Evolutionary conservation across 192 early-diverging fungal species (phyloP), one percentile per base, ranked within the genome.

Genomic region (Phycomyces blakesleeanus): DNA sequence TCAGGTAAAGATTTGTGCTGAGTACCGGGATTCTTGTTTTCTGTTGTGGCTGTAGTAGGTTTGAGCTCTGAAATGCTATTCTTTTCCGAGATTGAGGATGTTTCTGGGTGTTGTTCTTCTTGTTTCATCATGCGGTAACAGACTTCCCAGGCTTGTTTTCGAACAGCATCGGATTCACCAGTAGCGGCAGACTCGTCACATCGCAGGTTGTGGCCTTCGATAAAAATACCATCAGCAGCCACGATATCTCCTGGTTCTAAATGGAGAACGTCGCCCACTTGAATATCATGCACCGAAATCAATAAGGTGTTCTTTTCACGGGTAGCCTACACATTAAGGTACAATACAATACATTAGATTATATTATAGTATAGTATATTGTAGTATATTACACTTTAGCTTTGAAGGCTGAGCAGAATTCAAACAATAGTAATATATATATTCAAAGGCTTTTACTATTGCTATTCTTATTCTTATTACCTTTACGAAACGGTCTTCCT

Each of bases 131-230:
- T 26, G 1, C 20, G 22, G 18, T 57, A 68, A 61, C 74, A 77
- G 16, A 85, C 82, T 18, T 84, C 85, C 25, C 78, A 74, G 0
- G 76, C 68, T 55, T 80, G 76, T 69, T 99, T 99, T 51, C 84
- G 80, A 18, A 98, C 87, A 3, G 94, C 85, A 65, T 94, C 85
- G n/a, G 92, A 87, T 76, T 99, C 97, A 58, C 97, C 97, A 6
- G 96, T 97, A 37, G 92, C 85, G 6, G 94, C 85, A 15, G 89
- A 92, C 76, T 99, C 97, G 68, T 99, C 97, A 59, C 87, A 89
- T 26, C 81, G 76, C 29, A 98, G 72, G 68, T 93, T 93, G 61
- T 90, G 91, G 5, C 87, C 86, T 14, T 81, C 76, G 25, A 99
- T 59, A 21, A 94, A 85, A 25, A 98, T 76, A 25, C 90, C 97